Evolutionary conservation across 352 stramenopile species (phyloP).

Genomic region (Pythium myriotylum): DNA sequence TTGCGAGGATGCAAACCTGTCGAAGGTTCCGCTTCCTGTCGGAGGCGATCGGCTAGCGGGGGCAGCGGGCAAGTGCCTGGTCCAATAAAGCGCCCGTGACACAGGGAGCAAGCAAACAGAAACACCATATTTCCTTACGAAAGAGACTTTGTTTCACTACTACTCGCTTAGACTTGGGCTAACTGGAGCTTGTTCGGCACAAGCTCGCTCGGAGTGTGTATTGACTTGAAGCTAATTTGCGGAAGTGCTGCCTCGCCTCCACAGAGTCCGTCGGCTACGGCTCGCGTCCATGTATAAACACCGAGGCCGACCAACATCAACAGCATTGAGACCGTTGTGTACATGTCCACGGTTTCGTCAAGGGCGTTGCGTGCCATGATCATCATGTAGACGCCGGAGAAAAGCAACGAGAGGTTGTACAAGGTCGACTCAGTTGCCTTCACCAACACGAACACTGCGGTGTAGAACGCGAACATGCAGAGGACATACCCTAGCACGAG

Average conservation of each 20-base stretch:
- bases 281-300: constrained; percentile 33
- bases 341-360: constrained; percentile 20
- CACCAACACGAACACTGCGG: constrained; percentile 36
- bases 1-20: constrained; percentile 18
- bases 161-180: constrained; percentile 11
- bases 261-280: constrained; percentile 1
- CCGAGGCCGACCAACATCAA: constrained; percentile 38
- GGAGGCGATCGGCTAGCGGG: no score
- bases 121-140: neutral
- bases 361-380: constrained; percentile 34
- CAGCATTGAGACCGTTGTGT: constrained; percentile 25
- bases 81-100: neutral
- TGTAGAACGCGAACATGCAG: constrained; percentile 46
- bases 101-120: no score
- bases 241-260: constrained; percentile 7
- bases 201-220: constrained; percentile 29
- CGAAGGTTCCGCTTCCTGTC: neutral
- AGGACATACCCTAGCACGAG: constrained; percentile 39
- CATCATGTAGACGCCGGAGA: constrained; percentile 43
- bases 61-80: neutral
- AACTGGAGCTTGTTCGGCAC: constrained; percentile 25
- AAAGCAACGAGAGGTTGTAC: constrained; percentile 45
- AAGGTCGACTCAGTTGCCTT: constrained; percentile 29
- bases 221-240: constrained; percentile 32
- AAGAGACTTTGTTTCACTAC: neutral